Conservation (phyloP, 306 rosid species). For the Cotoneaster glaucophyllus region DNA sequence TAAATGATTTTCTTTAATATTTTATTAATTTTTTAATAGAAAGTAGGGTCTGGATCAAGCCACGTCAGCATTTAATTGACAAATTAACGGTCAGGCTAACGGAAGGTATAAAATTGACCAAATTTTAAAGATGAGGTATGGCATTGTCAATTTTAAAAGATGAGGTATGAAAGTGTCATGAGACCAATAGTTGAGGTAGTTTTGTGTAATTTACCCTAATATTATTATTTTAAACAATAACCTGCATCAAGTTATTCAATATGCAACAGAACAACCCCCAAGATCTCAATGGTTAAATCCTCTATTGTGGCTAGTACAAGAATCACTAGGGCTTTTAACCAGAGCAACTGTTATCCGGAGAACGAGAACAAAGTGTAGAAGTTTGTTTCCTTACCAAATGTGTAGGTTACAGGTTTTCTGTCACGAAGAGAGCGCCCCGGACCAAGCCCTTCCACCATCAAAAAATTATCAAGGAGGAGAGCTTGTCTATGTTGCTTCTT, state of each 20-base stretch:
- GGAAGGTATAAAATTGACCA: too few relatives aligned
- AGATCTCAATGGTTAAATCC: neutral
- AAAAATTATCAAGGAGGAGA: constrained; percentile 88
- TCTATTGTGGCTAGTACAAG: neutral
- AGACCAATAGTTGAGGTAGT: too few relatives aligned
- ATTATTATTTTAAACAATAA: neutral
- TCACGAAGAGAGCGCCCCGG: constrained; percentile 99
- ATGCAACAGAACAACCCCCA: neutral
- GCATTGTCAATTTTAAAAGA: too few relatives aligned
- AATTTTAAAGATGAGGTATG: too few relatives aligned
- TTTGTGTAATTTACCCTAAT: too few relatives aligned
- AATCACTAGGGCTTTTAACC: neutral
- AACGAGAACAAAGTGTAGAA: neutral
- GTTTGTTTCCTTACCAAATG: constrained; percentile 67
- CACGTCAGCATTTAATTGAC: too few relatives aligned
- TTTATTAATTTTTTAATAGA: too few relatives aligned
- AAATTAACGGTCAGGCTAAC: too few relatives aligned
- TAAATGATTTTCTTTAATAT: too few relatives aligned
- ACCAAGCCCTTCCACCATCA: constrained; percentile 69
- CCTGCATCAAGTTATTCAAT: neutral
- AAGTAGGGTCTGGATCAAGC: too few relatives aligned
- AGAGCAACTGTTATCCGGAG: neutral
- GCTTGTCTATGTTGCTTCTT: constrained; percentile 96
- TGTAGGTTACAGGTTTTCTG: constrained; percentile 94
- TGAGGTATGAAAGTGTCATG: too few relatives aligned